Base-by-base conservation (phyloP, 1,139 yeast genomes). In the Arxiozyma telluris region DNA sequence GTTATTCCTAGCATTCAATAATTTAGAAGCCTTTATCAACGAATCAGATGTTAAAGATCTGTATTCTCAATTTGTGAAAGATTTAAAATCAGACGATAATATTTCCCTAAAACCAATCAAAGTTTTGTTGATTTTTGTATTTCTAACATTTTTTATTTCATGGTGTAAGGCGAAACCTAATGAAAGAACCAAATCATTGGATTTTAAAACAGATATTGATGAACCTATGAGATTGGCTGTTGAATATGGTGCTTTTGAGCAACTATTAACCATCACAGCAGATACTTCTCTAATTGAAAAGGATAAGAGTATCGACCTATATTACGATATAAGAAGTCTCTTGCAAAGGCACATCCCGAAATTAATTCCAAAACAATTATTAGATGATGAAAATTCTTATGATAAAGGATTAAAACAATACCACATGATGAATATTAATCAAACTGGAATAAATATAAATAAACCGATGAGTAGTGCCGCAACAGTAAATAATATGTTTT, bases 231-330 rank as follows among this genome's bases (percentile, higher is more conserved):
- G 69, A 61, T 69, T 64, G 64, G 79, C 74, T 62, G 83, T 76
- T 55, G 84, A 77, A 61, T 71, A 69, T 62, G 97, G 97, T 34
- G 96, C 90, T 0, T 72, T 91, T 60, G 98, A 93, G 67, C 83
- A 84, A 63, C 70, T 91, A 43, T 73, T 91, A 68, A 78, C 87
- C 21, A 71, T 83, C 44, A 75, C 91, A 1, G 84, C 94, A 0
- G 95, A 87, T 59, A 78, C 87, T 0, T 72, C 86, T 0, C 63
- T 70, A 21, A 62, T 69, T 6, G 68, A 67, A 49, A 44, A 65
- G 63, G 63, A 75, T 70, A 56, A 65, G 56, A 58, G 72, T 61
- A 64, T 75, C 63, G 74, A 76, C 60, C 67, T 79, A 62, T 73
- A 76, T 69, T 85, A 84, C 64, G 90, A 87, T 61, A 79, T 84